A percentile compares a stretch with the other conserved stretches of the same genome.
These are phyloP conservation scores for Cyberlindnera japonica DNA, from an alignment of 805 yeast species.

Conservation along the genomic window DNA sequence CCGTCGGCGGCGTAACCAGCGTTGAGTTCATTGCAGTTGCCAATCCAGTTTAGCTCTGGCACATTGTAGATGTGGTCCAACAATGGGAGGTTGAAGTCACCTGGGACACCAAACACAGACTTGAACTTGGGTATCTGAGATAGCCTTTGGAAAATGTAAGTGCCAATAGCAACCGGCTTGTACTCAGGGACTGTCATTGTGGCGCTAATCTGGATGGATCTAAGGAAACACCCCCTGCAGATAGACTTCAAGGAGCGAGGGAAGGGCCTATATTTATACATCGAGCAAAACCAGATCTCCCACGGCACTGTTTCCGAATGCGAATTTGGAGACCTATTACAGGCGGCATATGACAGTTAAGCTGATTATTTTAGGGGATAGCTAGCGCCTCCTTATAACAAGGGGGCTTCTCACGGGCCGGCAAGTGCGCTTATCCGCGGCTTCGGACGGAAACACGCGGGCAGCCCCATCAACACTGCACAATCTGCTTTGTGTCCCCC, in stretches of 20 bases:
- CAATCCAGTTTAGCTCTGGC: slow-evolving; percentile 62
- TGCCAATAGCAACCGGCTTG: slow-evolving; percentile 47
- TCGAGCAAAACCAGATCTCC: no score
- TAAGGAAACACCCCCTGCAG: neutral
- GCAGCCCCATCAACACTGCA: neutral
- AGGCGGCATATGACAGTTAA: no score
- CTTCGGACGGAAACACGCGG: neutral
- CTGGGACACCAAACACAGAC: slow-evolving; percentile 72
- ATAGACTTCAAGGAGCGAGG: no score
- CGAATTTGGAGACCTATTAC: no score
- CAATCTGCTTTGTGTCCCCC: no score
- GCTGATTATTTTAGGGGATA: no score
- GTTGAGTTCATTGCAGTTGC: slow-evolving; percentile 84
- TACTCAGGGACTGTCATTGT: slow-evolving; percentile 19
- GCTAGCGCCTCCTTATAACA: no score
- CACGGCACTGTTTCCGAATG: no score
- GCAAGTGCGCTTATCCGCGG: neutral
- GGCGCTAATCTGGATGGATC: neutral
- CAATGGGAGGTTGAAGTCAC: slow-evolving; percentile 63
- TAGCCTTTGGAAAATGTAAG: slow-evolving; percentile 59
- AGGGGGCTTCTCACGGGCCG: neutral
- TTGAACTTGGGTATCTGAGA: slow-evolving; percentile 45
- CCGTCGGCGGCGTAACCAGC: slow-evolving; percentile 93
- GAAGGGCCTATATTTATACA: no score
- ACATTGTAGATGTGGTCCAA: slow-evolving; percentile 60